These are phyloP conservation scores for Fusarium austroafricanum DNA, from an alignment of 2,329 filamentous ascomycete genomes.

Conservation along the genomic window DNA sequence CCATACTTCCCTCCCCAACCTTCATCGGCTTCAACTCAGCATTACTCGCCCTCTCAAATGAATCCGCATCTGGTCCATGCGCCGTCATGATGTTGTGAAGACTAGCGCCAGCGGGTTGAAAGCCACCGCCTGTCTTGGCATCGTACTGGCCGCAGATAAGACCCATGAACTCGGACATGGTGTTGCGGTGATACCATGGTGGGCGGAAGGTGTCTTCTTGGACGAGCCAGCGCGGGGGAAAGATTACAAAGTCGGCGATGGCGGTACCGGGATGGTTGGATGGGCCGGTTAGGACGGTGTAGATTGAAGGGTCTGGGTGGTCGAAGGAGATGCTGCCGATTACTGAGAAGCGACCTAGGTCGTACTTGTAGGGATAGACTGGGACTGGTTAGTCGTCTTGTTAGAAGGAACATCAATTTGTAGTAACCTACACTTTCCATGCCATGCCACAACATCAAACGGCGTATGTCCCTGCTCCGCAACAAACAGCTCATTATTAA, in stretches of 20 bases:
- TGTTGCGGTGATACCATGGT: slow-evolving; percentile 79
- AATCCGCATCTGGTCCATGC: slow-evolving; percentile 70
- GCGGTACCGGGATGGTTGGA: slow-evolving; percentile 71
- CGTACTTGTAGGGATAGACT: slow-evolving; percentile 79
- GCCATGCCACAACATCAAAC: slow-evolving; percentile 85
- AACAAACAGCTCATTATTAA: slow-evolving; percentile 72
- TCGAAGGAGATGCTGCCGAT: slow-evolving; percentile 74
- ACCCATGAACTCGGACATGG: slow-evolving; percentile 75
- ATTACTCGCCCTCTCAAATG: slow-evolving; percentile 66
- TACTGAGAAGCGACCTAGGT: slow-evolving; percentile 79
- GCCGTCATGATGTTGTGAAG: slow-evolving; percentile 79
- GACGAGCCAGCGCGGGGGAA: slow-evolving; percentile 78
- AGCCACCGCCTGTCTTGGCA: slow-evolving; percentile 69
- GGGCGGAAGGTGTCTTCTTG: slow-evolving; percentile 77
- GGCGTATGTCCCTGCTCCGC: slow-evolving; percentile 73
- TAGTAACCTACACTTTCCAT: slow-evolving; percentile 65
- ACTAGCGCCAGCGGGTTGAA: slow-evolving; percentile 68
- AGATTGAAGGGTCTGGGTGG: slow-evolving; percentile 84
- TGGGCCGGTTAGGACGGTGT: slow-evolving; percentile 75
- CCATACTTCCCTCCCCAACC: slow-evolving; percentile 71
- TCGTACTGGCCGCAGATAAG: slow-evolving; percentile 69
- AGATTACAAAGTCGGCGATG: slow-evolving; percentile 78
- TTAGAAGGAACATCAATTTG: not conserved
- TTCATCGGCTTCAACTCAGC: slow-evolving; percentile 66
- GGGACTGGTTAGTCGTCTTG: not conserved